Conservation (phyloP, 495 filamentous ascomycete species). For the Elaphomyces granulatus region DNA sequence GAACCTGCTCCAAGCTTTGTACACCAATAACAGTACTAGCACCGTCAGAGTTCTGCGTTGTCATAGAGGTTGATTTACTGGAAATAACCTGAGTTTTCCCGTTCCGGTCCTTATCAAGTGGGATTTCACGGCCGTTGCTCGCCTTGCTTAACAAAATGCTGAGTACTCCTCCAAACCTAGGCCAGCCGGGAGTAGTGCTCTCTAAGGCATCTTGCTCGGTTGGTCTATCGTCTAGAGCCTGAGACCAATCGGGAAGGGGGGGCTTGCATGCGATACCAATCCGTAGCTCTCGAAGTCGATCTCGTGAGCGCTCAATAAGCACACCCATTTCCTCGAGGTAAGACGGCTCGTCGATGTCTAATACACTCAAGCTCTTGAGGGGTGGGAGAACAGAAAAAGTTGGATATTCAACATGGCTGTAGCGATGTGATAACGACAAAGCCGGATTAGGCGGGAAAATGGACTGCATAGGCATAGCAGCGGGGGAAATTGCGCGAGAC, state of each 20-base stretch:
- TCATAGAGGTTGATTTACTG: not conserved
- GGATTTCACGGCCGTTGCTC: not conserved
- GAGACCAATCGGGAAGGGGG: constrained; percentile 40
- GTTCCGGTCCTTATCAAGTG: not conserved
- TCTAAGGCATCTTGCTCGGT: constrained; percentile 9
- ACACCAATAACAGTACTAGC: not conserved
- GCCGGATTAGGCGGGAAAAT: constrained; percentile 1
- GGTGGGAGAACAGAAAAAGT: constrained; percentile 76
- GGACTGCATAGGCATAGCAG: constrained; percentile 2
- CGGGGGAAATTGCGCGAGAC: constrained; percentile 15
- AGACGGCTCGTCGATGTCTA: constrained; percentile 77
- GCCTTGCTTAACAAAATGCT: not conserved
- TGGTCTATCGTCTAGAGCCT: constrained; percentile 28
- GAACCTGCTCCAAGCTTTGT: not conserved
- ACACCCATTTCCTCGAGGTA: constrained; percentile 84
- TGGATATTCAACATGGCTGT: constrained; percentile 58
- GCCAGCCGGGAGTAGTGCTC: constrained; percentile 18
- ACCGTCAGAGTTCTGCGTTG: not conserved
- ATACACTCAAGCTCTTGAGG: constrained; percentile 63
- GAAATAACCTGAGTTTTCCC: not conserved
- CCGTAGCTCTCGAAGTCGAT: constrained; percentile 56
- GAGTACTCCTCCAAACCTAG: constrained; percentile 47
- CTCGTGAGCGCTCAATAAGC: constrained; percentile 59
- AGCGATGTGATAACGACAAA: constrained; percentile 20
- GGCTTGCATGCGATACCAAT: constrained; percentile 57